Evolutionary conservation across 148 eudicot genomes (phyloP).

Genomic region (Diospyros lotus): DNA sequence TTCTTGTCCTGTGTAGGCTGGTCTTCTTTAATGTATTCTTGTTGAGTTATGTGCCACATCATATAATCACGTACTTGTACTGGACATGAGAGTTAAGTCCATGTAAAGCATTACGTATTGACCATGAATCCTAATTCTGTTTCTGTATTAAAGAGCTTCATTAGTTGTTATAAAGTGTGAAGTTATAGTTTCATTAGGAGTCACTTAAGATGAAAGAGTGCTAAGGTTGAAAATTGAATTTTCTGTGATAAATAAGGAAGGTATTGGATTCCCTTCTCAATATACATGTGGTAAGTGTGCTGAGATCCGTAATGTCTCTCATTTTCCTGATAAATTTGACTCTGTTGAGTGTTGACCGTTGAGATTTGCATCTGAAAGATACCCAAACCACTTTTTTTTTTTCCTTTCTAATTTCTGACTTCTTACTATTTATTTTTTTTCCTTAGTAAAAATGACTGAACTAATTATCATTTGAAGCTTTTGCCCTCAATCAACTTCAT

Average conservation of each 20-base stretch:
- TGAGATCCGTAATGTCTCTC: neutral
- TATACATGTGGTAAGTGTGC: neutral
- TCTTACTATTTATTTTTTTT: neutral
- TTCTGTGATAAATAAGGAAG: neutral
- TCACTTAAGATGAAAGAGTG: neutral
- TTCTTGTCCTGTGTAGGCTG: neutral
- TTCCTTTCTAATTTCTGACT: neutral
- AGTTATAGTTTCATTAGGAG: constrained; percentile 1
- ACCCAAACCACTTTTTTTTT: neutral
- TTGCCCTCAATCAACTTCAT: neutral
- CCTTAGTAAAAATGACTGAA: neutral
- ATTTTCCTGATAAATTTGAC: neutral
- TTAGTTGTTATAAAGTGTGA: neutral
- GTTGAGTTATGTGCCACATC: neutral
- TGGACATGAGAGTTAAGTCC: constrained; percentile 1
- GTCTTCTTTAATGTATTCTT: neutral
- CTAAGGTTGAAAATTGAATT: neutral
- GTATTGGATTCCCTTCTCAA: neutral
- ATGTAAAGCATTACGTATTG: neutral
- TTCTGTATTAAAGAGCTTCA: neutral
- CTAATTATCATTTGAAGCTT: neutral
- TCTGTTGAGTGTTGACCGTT: neutral
- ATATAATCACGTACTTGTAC: neutral
- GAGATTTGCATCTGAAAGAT: neutral
- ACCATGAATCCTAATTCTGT: neutral